phyloP scores from a whole-genome alignment of 1,284 basidiomycete genomes.

The Ceratorhiza oryzae-sativae region DNA sequence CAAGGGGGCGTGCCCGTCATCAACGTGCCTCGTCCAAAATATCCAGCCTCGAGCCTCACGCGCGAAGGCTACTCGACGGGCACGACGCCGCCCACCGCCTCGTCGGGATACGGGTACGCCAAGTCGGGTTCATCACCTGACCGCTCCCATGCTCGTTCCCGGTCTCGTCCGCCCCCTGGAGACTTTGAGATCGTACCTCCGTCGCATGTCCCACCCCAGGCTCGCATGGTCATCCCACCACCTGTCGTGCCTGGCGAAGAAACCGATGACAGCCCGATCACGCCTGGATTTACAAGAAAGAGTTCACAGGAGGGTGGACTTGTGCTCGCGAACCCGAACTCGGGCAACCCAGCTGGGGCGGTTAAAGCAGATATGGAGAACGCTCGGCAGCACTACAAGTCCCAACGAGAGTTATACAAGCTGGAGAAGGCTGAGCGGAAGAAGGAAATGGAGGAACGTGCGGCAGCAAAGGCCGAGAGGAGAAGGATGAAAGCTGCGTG shows the following conservation, averaged over 20 bases:
- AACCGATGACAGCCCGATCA: conserved; percentile 31
- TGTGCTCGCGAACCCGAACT: conserved; percentile 11
- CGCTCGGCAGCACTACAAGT: conserved; percentile 32
- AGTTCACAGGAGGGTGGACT: conserved; percentile 19
- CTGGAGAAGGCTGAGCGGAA: conserved; percentile 33
- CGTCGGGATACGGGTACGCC: conserved; percentile 11
- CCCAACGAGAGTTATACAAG: conserved; percentile 27
- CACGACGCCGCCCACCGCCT: conserved; percentile 18
- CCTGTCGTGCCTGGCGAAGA: conserved; percentile 33
- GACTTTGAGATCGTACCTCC: conserved; percentile 33
- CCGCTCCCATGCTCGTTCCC: conserved; percentile 17
- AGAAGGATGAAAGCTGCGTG: conserved; percentile 28
- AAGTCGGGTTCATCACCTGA: conserved; percentile 10
- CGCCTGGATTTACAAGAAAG: conserved; percentile 17
- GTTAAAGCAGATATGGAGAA: conserved; percentile 30
- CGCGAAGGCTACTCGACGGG: conserved; percentile 29
- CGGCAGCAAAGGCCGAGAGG: conserved; percentile 27
- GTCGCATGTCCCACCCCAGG: conserved; percentile 21
- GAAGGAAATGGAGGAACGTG: conserved; percentile 35
- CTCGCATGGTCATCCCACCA: conserved; percentile 25
- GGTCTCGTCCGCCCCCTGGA: conserved; percentile 23
- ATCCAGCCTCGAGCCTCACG: conserved; percentile 29
- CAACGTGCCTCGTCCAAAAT: conserved; percentile 35
- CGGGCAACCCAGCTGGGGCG: neutral
- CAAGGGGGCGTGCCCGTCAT: conserved; percentile 19